Percentiles rank a stretch among this genome's conserved stretches.
Conservation (phyloP, 495 filamentous ascomycete genomes). For the Cercophora sp. region DNA sequence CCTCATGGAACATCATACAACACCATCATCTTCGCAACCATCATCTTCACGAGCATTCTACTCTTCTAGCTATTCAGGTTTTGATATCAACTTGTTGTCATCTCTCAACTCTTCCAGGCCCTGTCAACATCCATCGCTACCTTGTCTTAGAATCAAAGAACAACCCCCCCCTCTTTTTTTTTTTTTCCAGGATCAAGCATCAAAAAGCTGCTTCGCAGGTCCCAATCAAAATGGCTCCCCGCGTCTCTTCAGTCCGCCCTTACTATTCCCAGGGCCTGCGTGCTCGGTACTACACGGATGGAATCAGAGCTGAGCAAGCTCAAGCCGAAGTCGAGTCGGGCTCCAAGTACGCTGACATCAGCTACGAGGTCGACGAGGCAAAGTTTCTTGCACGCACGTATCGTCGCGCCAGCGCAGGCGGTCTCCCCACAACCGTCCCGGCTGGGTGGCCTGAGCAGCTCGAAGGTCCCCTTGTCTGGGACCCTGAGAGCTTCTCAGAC, state of each 20-base stretch:
- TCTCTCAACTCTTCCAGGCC: too few species aligned
- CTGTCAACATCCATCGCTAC: too few species aligned
- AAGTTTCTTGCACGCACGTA: constrained; percentile 19
- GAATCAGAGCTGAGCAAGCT: constrained; percentile 21
- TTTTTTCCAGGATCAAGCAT: too few species aligned
- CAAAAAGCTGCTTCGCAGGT: too few species aligned
- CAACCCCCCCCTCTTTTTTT: too few species aligned
- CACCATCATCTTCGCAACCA: too few species aligned
- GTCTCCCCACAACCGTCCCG: constrained; percentile 18
- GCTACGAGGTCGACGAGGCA: constrained; percentile 21
- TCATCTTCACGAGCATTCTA: too few species aligned
- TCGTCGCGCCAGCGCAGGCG: constrained; percentile 18
- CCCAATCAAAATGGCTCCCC: background rate
- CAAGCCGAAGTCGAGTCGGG: background rate
- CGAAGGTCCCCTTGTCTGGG: constrained; percentile 20
- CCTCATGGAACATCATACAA: too few species aligned
- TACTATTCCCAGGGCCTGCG: constrained; percentile 27
- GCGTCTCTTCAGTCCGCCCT: background rate
- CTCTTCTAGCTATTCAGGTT: too few species aligned
- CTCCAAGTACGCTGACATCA: constrained; percentile 19
- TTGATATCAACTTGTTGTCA: too few species aligned
- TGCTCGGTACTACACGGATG: constrained; percentile 23
- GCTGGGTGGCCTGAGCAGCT: constrained; percentile 21
- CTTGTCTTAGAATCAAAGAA: too few species aligned
- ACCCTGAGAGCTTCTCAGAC: constrained; percentile 15